Base-by-base conservation (phyloP, 768 basidiomycete genomes). In the Tylopilus balloui region DNA sequence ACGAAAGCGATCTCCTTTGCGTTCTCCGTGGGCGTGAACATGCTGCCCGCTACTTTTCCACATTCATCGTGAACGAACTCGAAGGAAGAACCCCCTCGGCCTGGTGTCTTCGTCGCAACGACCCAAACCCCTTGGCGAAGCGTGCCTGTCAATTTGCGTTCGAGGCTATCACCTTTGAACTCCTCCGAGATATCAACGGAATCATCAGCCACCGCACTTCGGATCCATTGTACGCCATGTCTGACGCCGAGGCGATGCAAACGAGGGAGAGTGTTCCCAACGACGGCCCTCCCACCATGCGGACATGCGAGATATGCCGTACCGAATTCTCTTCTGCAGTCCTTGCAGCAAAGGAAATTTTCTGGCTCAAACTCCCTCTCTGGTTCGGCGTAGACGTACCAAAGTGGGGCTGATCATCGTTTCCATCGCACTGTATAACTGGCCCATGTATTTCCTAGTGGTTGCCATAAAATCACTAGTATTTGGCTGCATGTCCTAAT, bases 41-140 rank as follows among this genome's bases (percentile, higher is more conserved):
- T 45, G 76, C 79, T 11, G 81, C 84, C 10, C 81, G 86, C 36
- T 88, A 80, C 66, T 78, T 89, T 45, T 87, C 86, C 11, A 84
- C 83, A 9, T 89, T 89, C 62, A 78, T 89, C 58, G 81, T 83
- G 45, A 82, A 81, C 58, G 78, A 87, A 52, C 74, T 88, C 19
- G 86, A 88, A 69, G 80, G 81, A 40, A 73, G 87, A 51, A 63
- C 73, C 31, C 71, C 80, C 15, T 76, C 79, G 13, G 32, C 60
- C 9, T 60, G 60, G 51, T 87, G 86, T 60, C 53, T 76, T 11
- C 69, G 78, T 58, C 69, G 70, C n/a, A 69, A 72, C 58, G 77
- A 81, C 31, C 48, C 69, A 9, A 73, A 79, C 53, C 65, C 71
- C 3, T 52, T 70, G 27, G 68, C 67, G 27, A 74, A 73, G 54